Evolutionary conservation across 2,329 filamentous ascomycete genomes (phyloP).

Genomic region (Graphilbum sp.): DNA sequence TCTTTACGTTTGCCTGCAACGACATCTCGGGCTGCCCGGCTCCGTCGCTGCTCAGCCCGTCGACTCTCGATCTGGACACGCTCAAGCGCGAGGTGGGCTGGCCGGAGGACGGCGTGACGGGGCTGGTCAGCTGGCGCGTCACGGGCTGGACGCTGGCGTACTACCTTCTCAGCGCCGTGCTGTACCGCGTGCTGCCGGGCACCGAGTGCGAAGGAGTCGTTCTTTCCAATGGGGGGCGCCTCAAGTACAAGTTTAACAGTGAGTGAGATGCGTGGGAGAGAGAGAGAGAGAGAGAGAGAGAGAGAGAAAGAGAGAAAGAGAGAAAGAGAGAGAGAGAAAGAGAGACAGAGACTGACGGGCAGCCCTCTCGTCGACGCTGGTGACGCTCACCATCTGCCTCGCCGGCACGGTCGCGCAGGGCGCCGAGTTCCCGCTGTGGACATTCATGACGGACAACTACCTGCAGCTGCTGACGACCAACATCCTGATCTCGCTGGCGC

Average conservation of each 20-base stretch:
- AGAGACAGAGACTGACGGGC: background rate
- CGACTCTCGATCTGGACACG: slow-evolving; percentile 50
- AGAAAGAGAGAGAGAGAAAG: too few species aligned
- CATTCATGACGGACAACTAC: slow-evolving; percentile 84
- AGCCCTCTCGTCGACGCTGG: slow-evolving; percentile 63
- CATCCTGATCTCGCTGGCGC: slow-evolving; percentile 54
- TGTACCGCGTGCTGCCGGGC: slow-evolving; percentile 66
- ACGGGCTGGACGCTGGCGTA: slow-evolving; percentile 59
- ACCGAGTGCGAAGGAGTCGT: slow-evolving; percentile 52
- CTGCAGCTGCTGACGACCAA: slow-evolving; percentile 72
- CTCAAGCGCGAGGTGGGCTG: slow-evolving; percentile 72
- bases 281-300: too few species aligned
- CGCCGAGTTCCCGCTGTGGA: slow-evolving; percentile 75
- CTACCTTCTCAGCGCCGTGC: slow-evolving; percentile 56
- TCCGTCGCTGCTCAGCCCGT: slow-evolving; percentile 60
- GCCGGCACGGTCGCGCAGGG: slow-evolving; percentile 65
- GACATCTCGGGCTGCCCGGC: slow-evolving; percentile 83
- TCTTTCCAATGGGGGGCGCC: slow-evolving; percentile 52
- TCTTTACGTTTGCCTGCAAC: slow-evolving; percentile 77
- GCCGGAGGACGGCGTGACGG: slow-evolving; percentile 53
- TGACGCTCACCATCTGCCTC: slow-evolving; percentile 53
- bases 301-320: too few species aligned
- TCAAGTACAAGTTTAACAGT: slow-evolving; percentile 76
- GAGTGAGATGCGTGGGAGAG: too few species aligned
- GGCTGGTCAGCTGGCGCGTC: slow-evolving; percentile 53